Conservation (phyloP, 2,329 filamentous ascomycete species). For the Pezicula rhizophila region DNA sequence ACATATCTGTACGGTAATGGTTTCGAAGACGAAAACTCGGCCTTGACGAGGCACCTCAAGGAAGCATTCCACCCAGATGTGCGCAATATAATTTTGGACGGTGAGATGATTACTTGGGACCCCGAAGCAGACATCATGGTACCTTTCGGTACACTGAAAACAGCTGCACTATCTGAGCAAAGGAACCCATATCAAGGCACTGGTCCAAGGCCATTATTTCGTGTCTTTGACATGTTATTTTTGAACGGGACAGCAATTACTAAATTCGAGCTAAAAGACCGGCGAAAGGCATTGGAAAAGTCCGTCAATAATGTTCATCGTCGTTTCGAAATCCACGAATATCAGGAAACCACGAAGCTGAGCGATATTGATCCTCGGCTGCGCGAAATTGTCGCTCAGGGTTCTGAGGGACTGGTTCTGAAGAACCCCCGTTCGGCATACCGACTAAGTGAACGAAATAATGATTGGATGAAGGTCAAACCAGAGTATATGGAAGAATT, state of each 20-base stretch:
- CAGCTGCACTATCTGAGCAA: constrained; percentile 75
- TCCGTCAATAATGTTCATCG: constrained; percentile 66
- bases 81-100: constrained; percentile 83
- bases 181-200: constrained; percentile 57
- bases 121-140: constrained; percentile 77
- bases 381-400: constrained; percentile 76
- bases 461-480: constrained; percentile 98
- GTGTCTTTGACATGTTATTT: constrained; percentile 86
- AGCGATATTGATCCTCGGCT: constrained; percentile 74
- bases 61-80: constrained; percentile 73
- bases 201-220: constrained; percentile 69
- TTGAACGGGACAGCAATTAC: constrained; percentile 78
- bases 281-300: constrained; percentile 66
- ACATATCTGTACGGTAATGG: constrained; percentile 85
- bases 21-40: constrained; percentile 66
- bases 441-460: constrained; percentile 79
- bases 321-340: constrained; percentile 76
- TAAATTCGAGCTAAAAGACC: constrained; percentile 75
- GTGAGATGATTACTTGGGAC: constrained; percentile 99
- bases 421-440: constrained; percentile 91
- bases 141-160: constrained; percentile 88
- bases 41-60: constrained; percentile 73
- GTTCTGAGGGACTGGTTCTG: constrained; percentile 83
- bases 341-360: constrained; percentile 58
- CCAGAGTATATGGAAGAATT: constrained; percentile 98